Evolutionary conservation across 2,329 filamentous ascomycete genomes (phyloP), one percentile per base, ranked within the genome.

Genomic region (Ophiostoma quercus): DNA sequence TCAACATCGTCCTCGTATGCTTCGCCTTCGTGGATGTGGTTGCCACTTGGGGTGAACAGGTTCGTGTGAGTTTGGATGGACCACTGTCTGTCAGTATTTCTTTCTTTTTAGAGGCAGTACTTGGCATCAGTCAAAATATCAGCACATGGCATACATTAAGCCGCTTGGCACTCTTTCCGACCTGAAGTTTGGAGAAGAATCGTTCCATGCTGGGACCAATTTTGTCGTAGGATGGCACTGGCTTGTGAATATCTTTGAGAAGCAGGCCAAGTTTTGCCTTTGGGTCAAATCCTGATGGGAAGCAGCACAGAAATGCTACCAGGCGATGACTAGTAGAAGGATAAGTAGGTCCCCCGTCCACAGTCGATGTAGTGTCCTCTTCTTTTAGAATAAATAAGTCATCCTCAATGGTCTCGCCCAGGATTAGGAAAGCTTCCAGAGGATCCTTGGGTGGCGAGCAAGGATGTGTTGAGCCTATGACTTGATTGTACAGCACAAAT

Each of bases 131-230:
- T 34, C 34, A 34, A 34, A 34, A 8, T 34, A 34, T 34, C 8
- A 34, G 8, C 5, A 34, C 34, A 34, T 34, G 8, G 8, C 79
- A 73, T 69, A 84, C 84, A 43, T 87, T 87, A 4, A 81, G 76
- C n/a, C 85, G 76, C 75, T 83, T 84, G 1, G 82, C 82, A 66
- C 77, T 79, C 74, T 80, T 84, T 0, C 84, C 84, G 0, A 81
- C 81, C 69, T 82, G 78, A 0, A 86, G 68, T 66, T 79, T 80
- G 2, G 75, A 73, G 71, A 87, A 86, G 75, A 83, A 85, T 6
- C 80, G 79, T 75, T 87, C 84, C 84, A 87, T 85, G 71, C 84
- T 86, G 0, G 77, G 74, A 0, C 81, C 84, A 37, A 87, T 85
- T 77, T 83, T 85, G 19, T 84, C 81, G 69, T 85, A 87, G 0